A percentile compares a stretch with the other conserved stretches of the same genome.
phyloP scores from a whole-genome alignment of 78 protist genomes.

The Mastigamoeba balamuthi region DNA sequence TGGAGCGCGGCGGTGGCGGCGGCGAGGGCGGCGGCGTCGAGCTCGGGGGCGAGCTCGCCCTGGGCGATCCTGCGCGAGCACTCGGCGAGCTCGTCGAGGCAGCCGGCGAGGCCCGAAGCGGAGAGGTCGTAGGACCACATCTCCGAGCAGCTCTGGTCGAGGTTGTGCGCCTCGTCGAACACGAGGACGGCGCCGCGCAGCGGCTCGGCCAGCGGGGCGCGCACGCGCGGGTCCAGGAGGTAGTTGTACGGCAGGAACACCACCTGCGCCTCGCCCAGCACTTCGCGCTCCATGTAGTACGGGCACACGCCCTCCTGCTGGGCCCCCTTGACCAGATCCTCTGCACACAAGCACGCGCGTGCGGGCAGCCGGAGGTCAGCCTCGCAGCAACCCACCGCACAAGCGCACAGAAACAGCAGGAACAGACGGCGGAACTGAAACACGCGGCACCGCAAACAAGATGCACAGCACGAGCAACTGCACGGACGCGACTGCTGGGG shows the following conservation, averaged over 20 bases:
- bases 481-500: too few species aligned
- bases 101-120: not conserved
- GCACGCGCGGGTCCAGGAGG: conserved; percentile 59
- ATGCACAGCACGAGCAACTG: not conserved
- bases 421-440: too few species aligned
- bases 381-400: too few species aligned
- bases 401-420: not conserved
- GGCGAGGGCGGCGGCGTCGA: too few species aligned
- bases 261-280: conserved; percentile 48
- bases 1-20: too few species aligned
- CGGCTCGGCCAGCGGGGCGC: not conserved
- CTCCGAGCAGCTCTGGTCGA: conserved; percentile 16
- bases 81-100: conserved; percentile 2
- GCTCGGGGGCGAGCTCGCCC: too few species aligned
- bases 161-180: conserved; percentile 82
- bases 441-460: not conserved
- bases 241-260: conserved; percentile 96
- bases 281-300: conserved; percentile 56
- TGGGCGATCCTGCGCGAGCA: too few species aligned
- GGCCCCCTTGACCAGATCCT: conserved; percentile 64
- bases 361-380: too few species aligned
- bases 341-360: too few species aligned
- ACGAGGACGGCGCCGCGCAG: conserved; percentile 44
- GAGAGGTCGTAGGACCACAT: conserved; percentile 45
- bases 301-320: conserved; percentile 69